Percentiles rank a stretch among this genome's conserved stretches.
Conservation (phyloP, 2,329 filamentous ascomycete genomes). For the Aureobasidium sp. region DNA sequence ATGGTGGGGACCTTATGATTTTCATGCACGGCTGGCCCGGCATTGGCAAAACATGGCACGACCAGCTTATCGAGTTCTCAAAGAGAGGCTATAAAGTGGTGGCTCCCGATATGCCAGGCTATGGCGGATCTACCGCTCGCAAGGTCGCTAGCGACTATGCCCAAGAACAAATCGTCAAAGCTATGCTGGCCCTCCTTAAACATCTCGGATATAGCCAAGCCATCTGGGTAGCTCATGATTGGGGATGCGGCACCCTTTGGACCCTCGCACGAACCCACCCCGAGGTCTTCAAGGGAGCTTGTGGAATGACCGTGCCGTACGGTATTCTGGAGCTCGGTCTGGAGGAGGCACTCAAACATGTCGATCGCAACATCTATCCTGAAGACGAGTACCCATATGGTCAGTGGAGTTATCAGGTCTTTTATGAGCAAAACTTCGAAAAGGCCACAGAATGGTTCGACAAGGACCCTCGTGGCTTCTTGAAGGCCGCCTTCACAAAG, state of each 20-base stretch:
- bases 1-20: conserved; percentile 23
- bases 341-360: conserved; percentile 27
- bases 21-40: conserved; percentile 31
- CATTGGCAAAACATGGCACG: conserved; percentile 31
- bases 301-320: conserved; percentile 35
- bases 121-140: conserved; percentile 28
- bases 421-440: conserved; percentile 27
- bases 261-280: conserved; percentile 28
- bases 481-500: conserved; percentile 23
- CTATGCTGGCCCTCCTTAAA: conserved; percentile 34
- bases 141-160: conserved; percentile 27
- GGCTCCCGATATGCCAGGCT: conserved; percentile 32
- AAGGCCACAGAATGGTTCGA: conserved; percentile 17
- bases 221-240: conserved; percentile 45
- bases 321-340: conserved; percentile 36
- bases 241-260: conserved; percentile 32
- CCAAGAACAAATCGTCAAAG: conserved; percentile 24
- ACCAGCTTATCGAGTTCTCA: conserved; percentile 29
- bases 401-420: conserved; percentile 31
- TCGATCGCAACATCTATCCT: conserved; percentile 42
- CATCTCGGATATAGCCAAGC: conserved; percentile 33
- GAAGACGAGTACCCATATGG: conserved; percentile 34
- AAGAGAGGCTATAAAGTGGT: conserved; percentile 23
- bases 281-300: conserved; percentile 27
- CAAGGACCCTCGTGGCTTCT: conserved; percentile 21